Conservation (phyloP, 495 filamentous ascomycete species). For the Copromyces sp. region DNA sequence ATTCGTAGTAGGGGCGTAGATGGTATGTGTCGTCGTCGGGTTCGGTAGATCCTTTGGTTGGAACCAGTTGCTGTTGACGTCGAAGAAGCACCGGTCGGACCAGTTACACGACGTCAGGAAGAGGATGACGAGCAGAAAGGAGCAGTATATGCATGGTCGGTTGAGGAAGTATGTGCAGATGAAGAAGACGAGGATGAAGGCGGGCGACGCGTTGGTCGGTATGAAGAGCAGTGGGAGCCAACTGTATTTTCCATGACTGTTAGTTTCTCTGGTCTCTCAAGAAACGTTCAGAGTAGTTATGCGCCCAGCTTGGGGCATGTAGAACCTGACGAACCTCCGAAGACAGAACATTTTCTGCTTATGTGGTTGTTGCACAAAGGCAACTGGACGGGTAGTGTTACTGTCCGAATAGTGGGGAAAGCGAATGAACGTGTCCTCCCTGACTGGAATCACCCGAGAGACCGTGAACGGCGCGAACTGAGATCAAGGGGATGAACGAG, state of each 20-base stretch:
- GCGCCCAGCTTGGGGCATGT: background rate
- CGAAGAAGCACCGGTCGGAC: slow-evolving; percentile 83
- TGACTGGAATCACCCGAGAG: background rate
- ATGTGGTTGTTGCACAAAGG: background rate
- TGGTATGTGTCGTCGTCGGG: slow-evolving; percentile 10
- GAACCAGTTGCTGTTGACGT: slow-evolving; percentile 77
- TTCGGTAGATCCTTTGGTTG: slow-evolving; percentile 39
- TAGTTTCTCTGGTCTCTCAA: background rate
- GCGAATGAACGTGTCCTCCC: background rate
- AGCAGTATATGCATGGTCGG: slow-evolving; percentile 85
- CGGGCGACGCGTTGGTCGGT: slow-evolving; percentile 66
- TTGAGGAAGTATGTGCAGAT: slow-evolving; percentile 83
- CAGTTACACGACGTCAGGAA: slow-evolving; percentile 86
- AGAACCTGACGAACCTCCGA: slow-evolving; percentile 48
- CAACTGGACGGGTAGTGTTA: background rate
- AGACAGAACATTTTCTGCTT: slow-evolving; percentile 63
- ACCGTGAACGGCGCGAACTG: background rate
- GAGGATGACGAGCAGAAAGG: slow-evolving; percentile 75
- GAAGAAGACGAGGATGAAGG: slow-evolving; percentile 86
- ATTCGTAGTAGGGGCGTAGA: slow-evolving; percentile 19
- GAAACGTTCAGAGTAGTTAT: background rate
- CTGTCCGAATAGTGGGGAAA: background rate
- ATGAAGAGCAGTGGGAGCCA: slow-evolving; percentile 69
- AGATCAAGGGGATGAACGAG: background rate
- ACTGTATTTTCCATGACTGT: slow-evolving; percentile 21